Evolutionary conservation across 257 asterid genomes (phyloP), one percentile per base, ranked within the genome.

Genomic region (Haberlea rhodopensis): DNA sequence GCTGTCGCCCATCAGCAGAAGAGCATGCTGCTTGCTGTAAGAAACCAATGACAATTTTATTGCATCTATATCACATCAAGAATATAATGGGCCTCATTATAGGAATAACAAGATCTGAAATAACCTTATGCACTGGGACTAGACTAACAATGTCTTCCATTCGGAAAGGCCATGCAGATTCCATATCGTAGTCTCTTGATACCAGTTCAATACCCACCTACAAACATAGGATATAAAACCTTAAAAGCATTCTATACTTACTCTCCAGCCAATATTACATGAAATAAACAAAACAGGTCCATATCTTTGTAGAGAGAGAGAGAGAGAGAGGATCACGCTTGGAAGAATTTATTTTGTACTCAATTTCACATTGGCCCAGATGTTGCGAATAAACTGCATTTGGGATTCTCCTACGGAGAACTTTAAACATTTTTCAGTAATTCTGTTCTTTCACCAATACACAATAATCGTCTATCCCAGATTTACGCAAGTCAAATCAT

Each of bases 1-100:
- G 95, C 72, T 90, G 97, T 31, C 97, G 85, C 60, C 95, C 97
- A 80, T 90, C 97, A 37, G 97, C 97, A 34, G 97, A 90, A 60
- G 97, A 87, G 78, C 95, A 90, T 69, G 97, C 97, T 51, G 97
- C 97, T 90, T 90, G 97, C 97, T 90, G 81, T 74, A 73, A 60
- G 64, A 72, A 68, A 67, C 45, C 49, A 6, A 71, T 59, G 60
- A 67, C 13, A 53, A 72, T 18, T 20, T 67, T 31, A 67, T 40
- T 24, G 52, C 63, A 54, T 23, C 67, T 61, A 48, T 32, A 22
- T 70, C 54, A 77, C 67, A 53, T 55, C 62, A 22, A 57, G 53
- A 62, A 40, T 34, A 63, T 23, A 43, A 63, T 31, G 51, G 54
- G 68, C 68, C 60, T 25, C 59, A 56, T 63, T 65, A 52, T 48